Percentiles rank a stretch among this genome's conserved stretches.
Conservation (phyloP, 1,284 basidiomycete species). For the Leccinum subrobustum region DNA sequence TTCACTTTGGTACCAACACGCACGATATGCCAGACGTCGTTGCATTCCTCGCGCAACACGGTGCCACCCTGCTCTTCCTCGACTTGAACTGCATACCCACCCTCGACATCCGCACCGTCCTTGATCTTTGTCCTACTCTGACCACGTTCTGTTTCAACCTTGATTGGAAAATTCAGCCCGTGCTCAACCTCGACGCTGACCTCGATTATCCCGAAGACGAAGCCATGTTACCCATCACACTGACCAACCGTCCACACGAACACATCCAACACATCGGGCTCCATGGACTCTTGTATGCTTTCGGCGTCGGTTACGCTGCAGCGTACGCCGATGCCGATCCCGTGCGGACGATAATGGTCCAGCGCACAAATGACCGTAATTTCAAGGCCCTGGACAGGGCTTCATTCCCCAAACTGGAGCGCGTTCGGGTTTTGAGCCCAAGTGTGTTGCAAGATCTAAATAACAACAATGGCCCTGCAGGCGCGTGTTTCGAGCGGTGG, state of each 20-base stretch:
- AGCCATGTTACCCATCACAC: conserved; percentile 29
- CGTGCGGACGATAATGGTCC: conserved; percentile 45
- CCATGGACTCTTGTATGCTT: conserved; percentile 67
- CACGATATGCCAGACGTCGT: conserved; percentile 58
- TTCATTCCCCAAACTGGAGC: conserved; percentile 60
- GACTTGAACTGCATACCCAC: conserved; percentile 59
- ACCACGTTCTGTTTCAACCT: conserved; percentile 65
- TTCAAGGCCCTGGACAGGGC: conserved; percentile 51
- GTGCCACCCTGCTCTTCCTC: conserved; percentile 54
- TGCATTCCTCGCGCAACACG: conserved; percentile 58
- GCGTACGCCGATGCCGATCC: conserved; percentile 43
- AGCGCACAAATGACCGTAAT: conserved; percentile 63
- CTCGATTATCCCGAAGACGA: conserved; percentile 31
- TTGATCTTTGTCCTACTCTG: conserved; percentile 62
- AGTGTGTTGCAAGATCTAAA: too few relatives aligned
- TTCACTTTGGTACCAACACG: conserved; percentile 47
- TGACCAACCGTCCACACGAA: conserved; percentile 52
- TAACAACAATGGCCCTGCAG: too few relatives aligned
- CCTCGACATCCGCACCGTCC: conserved; percentile 53
- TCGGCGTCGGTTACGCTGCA: conserved; percentile 55
- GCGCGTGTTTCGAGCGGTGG: too few relatives aligned
- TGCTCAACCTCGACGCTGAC: conserved; percentile 28
- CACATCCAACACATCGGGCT: conserved; percentile 62
- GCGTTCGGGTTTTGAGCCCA: conserved; percentile 54
- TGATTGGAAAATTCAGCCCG: conserved; percentile 56